A percentile compares a stretch with the other conserved stretches of the same genome.
phyloP scores from a whole-genome alignment of 2,329 filamentous ascomycete genomes.

The Exophiala phaeomuriformis region DNA sequence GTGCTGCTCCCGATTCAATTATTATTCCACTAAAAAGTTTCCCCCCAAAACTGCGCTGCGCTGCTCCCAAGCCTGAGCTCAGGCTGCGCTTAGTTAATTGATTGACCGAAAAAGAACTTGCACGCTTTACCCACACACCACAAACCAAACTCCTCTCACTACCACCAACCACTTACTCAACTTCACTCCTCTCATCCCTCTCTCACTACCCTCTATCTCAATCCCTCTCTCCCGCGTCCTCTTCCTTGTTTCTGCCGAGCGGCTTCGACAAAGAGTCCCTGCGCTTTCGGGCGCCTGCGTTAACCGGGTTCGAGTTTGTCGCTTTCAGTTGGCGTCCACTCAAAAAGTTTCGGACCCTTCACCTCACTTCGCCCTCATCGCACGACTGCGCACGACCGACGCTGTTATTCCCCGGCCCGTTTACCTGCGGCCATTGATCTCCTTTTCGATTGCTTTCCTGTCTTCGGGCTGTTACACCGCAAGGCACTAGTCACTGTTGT shows the following conservation, averaged over 20 bases:
- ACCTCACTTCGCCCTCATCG: slow-evolving; percentile 10
- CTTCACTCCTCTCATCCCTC: slow-evolving; percentile 4
- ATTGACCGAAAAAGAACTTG: slow-evolving; percentile 5
- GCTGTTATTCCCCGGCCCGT: background rate
- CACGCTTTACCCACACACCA: background rate
- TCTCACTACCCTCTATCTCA: slow-evolving; percentile 3
- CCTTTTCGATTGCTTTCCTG: background rate
- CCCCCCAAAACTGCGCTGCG: too few relatives aligned
- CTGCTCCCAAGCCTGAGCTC: too few relatives aligned
- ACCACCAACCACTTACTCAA: slow-evolving; percentile 7
- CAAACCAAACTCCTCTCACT: slow-evolving; percentile 13
- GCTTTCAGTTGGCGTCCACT: slow-evolving; percentile 5
- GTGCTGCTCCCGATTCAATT: background rate
- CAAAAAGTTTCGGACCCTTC: slow-evolving; percentile 18
- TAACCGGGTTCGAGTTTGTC: slow-evolving; percentile 4
- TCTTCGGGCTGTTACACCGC: background rate
- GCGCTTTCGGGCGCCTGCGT: slow-evolving; percentile 3
- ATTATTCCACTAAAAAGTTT: too few relatives aligned
- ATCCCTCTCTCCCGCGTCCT: background rate
- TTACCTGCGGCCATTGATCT: background rate
- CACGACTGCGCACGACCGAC: background rate
- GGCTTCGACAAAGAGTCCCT: slow-evolving; percentile 7
- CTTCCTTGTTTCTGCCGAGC: slow-evolving; percentile 7
- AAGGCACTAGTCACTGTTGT: background rate
- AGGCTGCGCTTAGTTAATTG: background rate